phyloP scores from a whole-genome alignment of 2,329 filamentous ascomycete species.

The Fusarium subtropicale region DNA sequence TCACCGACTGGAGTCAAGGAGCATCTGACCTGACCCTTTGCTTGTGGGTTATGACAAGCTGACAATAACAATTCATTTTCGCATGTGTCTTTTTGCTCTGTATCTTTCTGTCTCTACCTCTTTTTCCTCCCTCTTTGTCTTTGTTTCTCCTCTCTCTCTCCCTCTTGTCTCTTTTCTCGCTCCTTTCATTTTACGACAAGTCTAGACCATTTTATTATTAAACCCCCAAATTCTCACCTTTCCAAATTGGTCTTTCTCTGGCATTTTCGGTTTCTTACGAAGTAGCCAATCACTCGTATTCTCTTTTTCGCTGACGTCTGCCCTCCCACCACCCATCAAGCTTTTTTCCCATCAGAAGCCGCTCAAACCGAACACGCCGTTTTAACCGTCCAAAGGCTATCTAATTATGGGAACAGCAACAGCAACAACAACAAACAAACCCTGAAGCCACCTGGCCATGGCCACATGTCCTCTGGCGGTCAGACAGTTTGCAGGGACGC shows the following conservation, averaged over 20 bases:
- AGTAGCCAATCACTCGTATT: slow-evolving; percentile 3
- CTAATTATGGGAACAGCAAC: not conserved
- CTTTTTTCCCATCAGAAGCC: slow-evolving; percentile 8
- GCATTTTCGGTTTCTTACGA: slow-evolving; percentile 9
- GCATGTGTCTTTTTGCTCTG: not conserved
- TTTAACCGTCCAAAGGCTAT: slow-evolving; percentile 10
- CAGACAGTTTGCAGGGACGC: not conserved
- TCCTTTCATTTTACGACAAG: not conserved
- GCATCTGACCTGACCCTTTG: not conserved
- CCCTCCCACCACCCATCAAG: slow-evolving; percentile 2
- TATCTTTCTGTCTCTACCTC: not conserved
- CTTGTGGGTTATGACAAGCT: not conserved
- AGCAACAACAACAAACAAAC: not conserved
- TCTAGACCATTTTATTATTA: not conserved
- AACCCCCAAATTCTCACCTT: not conserved
- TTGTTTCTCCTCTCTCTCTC: not conserved
- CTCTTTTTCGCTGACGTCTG: slow-evolving; percentile 1
- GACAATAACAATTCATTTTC: not conserved
- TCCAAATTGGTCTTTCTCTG: not conserved
- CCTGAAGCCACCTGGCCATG: not conserved
- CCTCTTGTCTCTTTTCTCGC: not conserved
- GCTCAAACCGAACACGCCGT: slow-evolving; percentile 23
- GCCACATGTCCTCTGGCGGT: not conserved
- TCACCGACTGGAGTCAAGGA: slow-evolving; percentile 16
- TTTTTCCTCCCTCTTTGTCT: not conserved